Percentiles rank a stretch among this genome's conserved stretches.
Evolutionary conservation across 2,329 filamentous ascomycete species (phyloP).

Genomic region (Cyphellophora europaea): DNA sequence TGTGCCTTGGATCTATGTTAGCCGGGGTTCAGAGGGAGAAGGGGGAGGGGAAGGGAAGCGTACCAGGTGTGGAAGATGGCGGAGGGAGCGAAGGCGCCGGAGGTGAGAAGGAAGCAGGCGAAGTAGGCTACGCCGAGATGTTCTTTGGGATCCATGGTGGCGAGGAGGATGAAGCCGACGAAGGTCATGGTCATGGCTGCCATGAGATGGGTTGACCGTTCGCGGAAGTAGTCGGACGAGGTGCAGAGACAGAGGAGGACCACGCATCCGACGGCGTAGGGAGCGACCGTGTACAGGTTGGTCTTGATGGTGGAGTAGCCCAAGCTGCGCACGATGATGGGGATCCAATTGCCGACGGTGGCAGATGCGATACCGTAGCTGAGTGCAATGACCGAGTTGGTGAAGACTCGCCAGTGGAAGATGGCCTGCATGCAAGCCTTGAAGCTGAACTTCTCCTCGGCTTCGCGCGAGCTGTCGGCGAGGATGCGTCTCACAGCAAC

Average conservation of each 20-base stretch:
- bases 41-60: too few species aligned
- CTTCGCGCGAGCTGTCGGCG: constrained; percentile 60
- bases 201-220: constrained; percentile 65
- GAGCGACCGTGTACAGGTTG: constrained; percentile 73
- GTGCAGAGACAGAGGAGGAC: constrained; percentile 14
- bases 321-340: constrained; percentile 46
- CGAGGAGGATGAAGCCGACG: constrained; percentile 69
- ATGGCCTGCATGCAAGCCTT: constrained; percentile 44
- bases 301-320: constrained; percentile 51
- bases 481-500: constrained; percentile 67
- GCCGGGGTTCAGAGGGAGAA: too few species aligned
- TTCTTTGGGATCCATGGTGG: constrained; percentile 52
- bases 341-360: constrained; percentile 47
- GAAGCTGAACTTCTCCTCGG: constrained; percentile 46
- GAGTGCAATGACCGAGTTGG: constrained; percentile 48
- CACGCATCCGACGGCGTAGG: constrained; percentile 63
- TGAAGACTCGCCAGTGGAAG: constrained; percentile 29
- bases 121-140: constrained; percentile 62
- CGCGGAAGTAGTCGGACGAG: constrained; percentile 29
- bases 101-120: constrained; percentile 73
- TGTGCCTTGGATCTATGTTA: constrained; percentile 64
- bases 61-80: constrained; percentile 65
- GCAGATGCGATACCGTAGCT: constrained; percentile 51
- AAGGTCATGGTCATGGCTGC: constrained; percentile 67
- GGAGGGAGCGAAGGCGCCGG: constrained; percentile 65